Evolutionary conservation across 1,284 basidiomycete species (phyloP).

Genomic region (Sporisorium graminicola): DNA sequence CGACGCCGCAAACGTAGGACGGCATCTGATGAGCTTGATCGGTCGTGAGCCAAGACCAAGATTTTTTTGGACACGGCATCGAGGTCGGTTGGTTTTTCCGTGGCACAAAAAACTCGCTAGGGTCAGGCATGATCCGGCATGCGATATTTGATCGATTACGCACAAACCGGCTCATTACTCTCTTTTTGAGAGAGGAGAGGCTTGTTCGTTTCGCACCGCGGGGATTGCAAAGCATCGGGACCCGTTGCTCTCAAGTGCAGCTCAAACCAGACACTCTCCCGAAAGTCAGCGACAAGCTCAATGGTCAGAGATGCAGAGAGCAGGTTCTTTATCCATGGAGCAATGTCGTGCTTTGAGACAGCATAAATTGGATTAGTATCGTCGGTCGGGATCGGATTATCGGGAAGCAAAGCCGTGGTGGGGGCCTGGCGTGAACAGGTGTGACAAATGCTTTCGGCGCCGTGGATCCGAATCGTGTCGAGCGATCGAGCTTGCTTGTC

Average conservation of each 20-base stretch:
- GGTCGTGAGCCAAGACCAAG: background rate
- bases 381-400: background rate
- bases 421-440: slow-evolving; percentile 1
- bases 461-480: background rate
- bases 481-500: background rate
- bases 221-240: too few species aligned
- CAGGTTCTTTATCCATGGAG: background rate
- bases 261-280: too few species aligned
- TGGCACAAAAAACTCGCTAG: background rate
- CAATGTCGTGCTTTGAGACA: background rate
- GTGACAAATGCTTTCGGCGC: slow-evolving; percentile 3
- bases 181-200: too few species aligned
- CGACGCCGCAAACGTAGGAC: background rate
- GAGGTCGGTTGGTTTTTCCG: background rate
- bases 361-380: background rate
- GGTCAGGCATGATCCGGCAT: too few species aligned
- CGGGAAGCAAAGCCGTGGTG: background rate
- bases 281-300: too few species aligned
- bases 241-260: too few species aligned
- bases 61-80: background rate
- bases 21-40: too few species aligned
- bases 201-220: too few species aligned
- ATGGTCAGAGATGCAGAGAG: too few species aligned
- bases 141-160: background rate
- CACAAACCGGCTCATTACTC: background rate